These are phyloP conservation scores for Penicillium sp. DNA, from an alignment of 2,329 filamentous ascomycete genomes.

Conservation along the genomic window DNA sequence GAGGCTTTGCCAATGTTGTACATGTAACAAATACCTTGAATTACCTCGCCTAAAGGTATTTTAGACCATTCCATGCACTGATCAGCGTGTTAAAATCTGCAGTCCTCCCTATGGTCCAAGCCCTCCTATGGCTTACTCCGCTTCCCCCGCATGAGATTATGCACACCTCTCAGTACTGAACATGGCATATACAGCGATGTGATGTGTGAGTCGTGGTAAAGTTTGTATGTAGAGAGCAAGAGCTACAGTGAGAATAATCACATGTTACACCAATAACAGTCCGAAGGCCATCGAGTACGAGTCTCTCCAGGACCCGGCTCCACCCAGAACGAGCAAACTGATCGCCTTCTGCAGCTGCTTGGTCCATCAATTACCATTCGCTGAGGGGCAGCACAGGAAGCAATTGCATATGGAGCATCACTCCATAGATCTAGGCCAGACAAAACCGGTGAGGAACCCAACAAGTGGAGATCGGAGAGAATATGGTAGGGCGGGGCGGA, in stretches of 20 bases:
- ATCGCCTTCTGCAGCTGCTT: background rate
- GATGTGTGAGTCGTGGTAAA: too few species aligned
- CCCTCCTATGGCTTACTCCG: background rate
- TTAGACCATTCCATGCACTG: background rate
- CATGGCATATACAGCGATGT: too few species aligned
- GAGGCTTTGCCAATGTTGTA: too few species aligned
- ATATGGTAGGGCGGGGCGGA: slow-evolving; percentile 25
- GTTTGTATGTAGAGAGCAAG: too few species aligned
- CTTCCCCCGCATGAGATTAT: too few species aligned
- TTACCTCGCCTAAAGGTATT: too few species aligned
- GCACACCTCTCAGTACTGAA: too few species aligned
- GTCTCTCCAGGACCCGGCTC: background rate
- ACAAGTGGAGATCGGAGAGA: slow-evolving; percentile 22
- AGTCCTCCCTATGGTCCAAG: too few species aligned
- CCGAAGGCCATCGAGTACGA: too few species aligned
- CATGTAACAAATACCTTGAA: too few species aligned
- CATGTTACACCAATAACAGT: too few species aligned
- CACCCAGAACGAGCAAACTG: background rate
- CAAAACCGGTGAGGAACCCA: slow-evolving; percentile 24
- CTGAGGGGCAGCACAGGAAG: slow-evolving; percentile 3
- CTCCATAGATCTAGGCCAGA: slow-evolving; percentile 14
- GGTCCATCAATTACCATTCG: background rate
- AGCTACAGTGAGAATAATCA: too few species aligned
- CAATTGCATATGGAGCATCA: background rate
- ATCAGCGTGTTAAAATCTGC: background rate